Evolutionary conservation across 2,329 filamentous ascomycete species (phyloP).

Genomic region (Penicillium psychrosexuale): DNA sequence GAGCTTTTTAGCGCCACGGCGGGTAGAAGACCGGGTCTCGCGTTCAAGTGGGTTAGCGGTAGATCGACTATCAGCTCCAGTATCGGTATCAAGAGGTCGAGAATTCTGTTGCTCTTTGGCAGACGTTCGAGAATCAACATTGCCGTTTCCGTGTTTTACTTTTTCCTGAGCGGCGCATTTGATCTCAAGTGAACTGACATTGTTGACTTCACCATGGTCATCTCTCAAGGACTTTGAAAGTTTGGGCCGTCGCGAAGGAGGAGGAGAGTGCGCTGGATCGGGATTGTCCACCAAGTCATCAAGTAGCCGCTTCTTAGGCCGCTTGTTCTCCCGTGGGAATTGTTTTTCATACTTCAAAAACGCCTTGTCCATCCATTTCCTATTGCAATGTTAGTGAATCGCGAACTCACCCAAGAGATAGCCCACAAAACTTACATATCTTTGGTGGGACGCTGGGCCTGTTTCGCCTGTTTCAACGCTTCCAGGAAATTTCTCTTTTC

Average conservation of each 20-base stretch:
- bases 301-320: slow-evolving; percentile 16
- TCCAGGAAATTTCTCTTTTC: slow-evolving; percentile 23
- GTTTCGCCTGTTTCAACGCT: slow-evolving; percentile 9
- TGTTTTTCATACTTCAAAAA: slow-evolving; percentile 25
- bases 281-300: slow-evolving; percentile 9
- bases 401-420: not conserved
- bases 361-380: slow-evolving; percentile 34
- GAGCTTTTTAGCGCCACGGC: slow-evolving; percentile 8
- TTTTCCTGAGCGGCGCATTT: not conserved
- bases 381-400: slow-evolving; percentile 16
- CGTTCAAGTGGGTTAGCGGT: slow-evolving; percentile 11
- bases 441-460: slow-evolving; percentile 20
- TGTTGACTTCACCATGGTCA: slow-evolving; percentile 13
- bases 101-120: slow-evolving; percentile 3
- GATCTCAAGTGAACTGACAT: not conserved
- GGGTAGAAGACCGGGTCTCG: slow-evolving; percentile 33
- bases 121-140: not conserved
- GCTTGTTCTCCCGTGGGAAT: slow-evolving; percentile 1
- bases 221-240: slow-evolving; percentile 32
- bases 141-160: not conserved
- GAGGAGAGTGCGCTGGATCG: slow-evolving; percentile 4
- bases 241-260: slow-evolving; percentile 26
- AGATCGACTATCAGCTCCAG: slow-evolving; percentile 22
- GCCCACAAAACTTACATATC: slow-evolving; percentile 22
- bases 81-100: slow-evolving; percentile 7